Base-by-base conservation (phyloP, 768 basidiomycete genomes). In the Boletus vermiculosoides region DNA sequence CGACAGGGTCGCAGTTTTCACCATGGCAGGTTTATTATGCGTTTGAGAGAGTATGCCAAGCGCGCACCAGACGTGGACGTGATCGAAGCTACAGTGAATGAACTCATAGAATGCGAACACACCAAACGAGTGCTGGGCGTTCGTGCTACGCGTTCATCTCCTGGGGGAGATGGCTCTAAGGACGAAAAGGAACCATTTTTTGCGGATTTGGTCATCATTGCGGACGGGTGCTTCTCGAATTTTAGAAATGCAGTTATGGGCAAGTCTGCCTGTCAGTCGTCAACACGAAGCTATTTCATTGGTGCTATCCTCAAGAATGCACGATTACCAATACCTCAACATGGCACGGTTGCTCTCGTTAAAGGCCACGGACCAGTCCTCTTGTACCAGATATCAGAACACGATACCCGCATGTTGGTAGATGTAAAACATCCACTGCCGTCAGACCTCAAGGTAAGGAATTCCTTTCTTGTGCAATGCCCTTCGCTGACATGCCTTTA, bases 171-270 rank as follows among this genome's bases (percentile, higher is more conserved):
- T 50, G 68, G 73, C 47, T 66, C 58, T 18, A 70, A 71, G 15
- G 61, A 58, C 23, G 77, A 77, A 58, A 81, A 83, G 63, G 79
- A 85, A 57, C 66, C 79, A 0, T 86, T 86, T 65, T 80, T 77
- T 56, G 94, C 91, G 0, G 85, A 88, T 61, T 71, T 99, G 50
- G 90, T 93, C 45, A 75, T 98, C 68, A 75, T 98, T 56, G 94
- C 95, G 5, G 96, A 99, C 69, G 96, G 96, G 0, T 97, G 93
- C 71, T 92, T 92, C 74, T 95, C 92, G 5, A 97, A 95, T 67
- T 95, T 99, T 78, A 81, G 96, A 49, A 78, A 73, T 12, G 58
- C 76, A 2, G 84, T 93, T n/a, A 80, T 87, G 79, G 83, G 83
- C 52, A 64, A 69, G 40, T 69, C 77, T 18, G 73, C 75, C 30